Evolutionary conservation across 768 basidiomycete genomes (phyloP).

Genomic region (Suillus americanus): DNA sequence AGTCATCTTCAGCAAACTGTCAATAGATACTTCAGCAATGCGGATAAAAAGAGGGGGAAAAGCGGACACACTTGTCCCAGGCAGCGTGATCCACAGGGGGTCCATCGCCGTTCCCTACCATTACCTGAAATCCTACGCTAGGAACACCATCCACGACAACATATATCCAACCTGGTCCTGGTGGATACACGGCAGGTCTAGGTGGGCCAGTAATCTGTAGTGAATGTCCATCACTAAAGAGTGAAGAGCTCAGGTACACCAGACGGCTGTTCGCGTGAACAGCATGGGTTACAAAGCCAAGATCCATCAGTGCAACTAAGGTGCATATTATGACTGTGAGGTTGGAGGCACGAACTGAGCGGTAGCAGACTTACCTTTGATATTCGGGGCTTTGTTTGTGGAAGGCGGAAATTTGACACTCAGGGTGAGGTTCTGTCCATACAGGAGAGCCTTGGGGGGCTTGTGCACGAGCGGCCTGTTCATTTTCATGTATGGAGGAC

Average conservation of each 20-base stretch:
- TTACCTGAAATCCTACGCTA: constrained; percentile 58
- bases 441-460: constrained; percentile 38
- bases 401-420: constrained; percentile 41
- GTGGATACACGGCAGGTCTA: constrained; percentile 65
- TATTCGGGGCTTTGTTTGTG: constrained; percentile 35
- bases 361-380: constrained; percentile 46
- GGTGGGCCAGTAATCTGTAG: constrained; percentile 68
- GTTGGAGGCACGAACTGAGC: constrained; percentile 9
- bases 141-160: constrained; percentile 67
- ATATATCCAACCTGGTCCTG: constrained; percentile 78
- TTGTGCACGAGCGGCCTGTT: constrained; percentile 53
- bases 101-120: constrained; percentile 65
- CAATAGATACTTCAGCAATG: background rate
- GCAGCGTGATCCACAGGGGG: constrained; percentile 61
- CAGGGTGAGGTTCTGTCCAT: constrained; percentile 48
- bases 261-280: constrained; percentile 76
- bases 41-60: background rate
- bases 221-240: constrained; percentile 41
- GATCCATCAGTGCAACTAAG: constrained; percentile 74
- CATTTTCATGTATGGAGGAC: constrained; percentile 75
- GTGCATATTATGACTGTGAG: constrained; percentile 2
- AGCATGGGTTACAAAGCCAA: constrained; percentile 79
- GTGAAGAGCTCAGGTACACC: constrained; percentile 57
- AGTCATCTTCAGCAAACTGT: constrained; percentile 50
- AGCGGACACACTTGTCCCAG: constrained; percentile 50